Percentiles rank a stretch among this genome's conserved stretches.
phyloP scores from a whole-genome alignment of 2,329 filamentous ascomycete species.

The Beauveria brongniartii region DNA sequence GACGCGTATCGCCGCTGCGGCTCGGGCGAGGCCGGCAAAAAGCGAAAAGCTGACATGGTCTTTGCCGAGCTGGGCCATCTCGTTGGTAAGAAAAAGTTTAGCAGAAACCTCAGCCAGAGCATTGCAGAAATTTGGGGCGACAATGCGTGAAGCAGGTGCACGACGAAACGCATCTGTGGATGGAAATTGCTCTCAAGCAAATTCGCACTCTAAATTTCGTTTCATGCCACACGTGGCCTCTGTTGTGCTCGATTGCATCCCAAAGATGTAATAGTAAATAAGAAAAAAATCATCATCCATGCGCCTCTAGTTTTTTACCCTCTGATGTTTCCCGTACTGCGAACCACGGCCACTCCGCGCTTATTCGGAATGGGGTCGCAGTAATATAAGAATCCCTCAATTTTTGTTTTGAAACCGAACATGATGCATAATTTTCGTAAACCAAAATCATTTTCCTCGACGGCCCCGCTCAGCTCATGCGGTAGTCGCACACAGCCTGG shows the following conservation, averaged over 20 bases:
- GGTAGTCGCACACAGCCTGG: constrained; percentile 69
- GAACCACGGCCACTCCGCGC: background rate
- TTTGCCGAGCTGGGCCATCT: constrained; percentile 47
- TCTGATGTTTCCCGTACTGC: constrained; percentile 4
- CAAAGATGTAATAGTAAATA: background rate
- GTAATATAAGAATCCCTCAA: constrained; percentile 4
- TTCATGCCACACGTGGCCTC: background rate
- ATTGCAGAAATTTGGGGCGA: constrained; percentile 67
- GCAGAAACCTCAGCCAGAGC: constrained; percentile 56
- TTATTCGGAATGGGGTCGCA: background rate
- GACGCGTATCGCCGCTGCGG: constrained; percentile 56
- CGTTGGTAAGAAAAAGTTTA: constrained; percentile 61
- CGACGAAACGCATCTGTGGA: background rate
- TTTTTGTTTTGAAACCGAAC: background rate
- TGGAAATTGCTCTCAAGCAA: background rate
- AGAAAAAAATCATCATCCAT: constrained; percentile 9
- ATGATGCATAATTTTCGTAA: background rate
- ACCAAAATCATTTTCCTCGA: background rate
- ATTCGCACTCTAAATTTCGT: background rate
- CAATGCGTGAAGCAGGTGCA: background rate
- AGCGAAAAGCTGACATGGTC: constrained; percentile 53
- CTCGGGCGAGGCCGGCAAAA: constrained; percentile 39
- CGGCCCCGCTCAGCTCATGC: constrained; percentile 50
- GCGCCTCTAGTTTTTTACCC: constrained; percentile 10
- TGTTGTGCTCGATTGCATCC: background rate